Evolutionary conservation across 1,284 basidiomycete species (phyloP).

Genomic region (Cryptococcus neoformans): DNA sequence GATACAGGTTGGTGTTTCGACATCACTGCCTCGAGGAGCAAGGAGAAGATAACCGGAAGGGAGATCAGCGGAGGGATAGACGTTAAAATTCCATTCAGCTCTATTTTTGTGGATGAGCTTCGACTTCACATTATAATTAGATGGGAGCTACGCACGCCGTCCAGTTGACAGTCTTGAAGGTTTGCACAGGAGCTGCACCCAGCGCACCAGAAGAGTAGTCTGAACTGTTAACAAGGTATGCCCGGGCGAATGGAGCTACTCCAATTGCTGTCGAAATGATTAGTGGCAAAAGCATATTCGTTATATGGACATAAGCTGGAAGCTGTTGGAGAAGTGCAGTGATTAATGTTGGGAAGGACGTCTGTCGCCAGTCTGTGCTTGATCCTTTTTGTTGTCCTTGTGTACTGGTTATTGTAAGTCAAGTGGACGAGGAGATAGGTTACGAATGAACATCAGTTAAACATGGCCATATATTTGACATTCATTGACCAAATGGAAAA

Average conservation of each 20-base stretch:
- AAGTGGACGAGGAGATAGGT: too few relatives aligned
- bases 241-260: background rate
- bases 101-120: constrained; percentile 3
- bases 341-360: background rate
- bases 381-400: too few relatives aligned
- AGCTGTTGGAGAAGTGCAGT: background rate
- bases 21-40: constrained; percentile 28
- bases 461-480: too few relatives aligned
- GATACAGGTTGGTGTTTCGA: constrained; percentile 13
- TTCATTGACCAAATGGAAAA: too few relatives aligned
- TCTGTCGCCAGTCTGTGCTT: background rate
- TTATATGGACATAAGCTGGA: background rate
- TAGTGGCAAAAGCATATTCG: background rate
- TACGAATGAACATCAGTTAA: too few relatives aligned
- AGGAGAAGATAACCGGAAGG: constrained; percentile 22
- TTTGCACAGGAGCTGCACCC: constrained; percentile 21
- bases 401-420: too few relatives aligned
- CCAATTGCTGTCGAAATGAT: background rate
- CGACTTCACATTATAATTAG: background rate
- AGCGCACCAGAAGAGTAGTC: constrained; percentile 20
- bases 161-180: constrained; percentile 16
- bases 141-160: constrained; percentile 16
- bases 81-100: constrained; percentile 21
- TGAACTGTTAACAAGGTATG: constrained; percentile 4
- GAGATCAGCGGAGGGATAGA: constrained; percentile 10